Base-by-base conservation (phyloP, 345 rosid genomes). In the Eucalyptus albens region DNA sequence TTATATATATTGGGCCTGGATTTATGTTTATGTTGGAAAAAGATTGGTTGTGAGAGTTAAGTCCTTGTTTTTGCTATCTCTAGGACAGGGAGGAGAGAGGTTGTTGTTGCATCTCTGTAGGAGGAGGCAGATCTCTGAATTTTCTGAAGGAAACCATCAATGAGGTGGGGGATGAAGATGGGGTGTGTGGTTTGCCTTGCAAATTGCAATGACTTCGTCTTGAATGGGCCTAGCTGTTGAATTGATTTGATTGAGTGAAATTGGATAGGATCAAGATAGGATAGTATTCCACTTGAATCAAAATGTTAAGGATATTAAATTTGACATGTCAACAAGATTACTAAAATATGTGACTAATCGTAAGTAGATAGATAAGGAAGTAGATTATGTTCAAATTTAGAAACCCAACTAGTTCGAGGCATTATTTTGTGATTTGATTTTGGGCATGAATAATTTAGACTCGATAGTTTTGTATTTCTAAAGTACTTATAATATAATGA, bases 361-460 rank as follows among this genome's bases (percentile, higher is more conserved):
- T 7, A 44, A 44, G 45, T 2, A 44, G 45, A 44, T 44, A 8
- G 9, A 44, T 44, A 44, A 44, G 45, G 45, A 7, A 44, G 45
- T 44, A 2, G 2, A 44, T 44, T 2, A 44, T 29, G 72, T 29
- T 29, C 72, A 29, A 7, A 14, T 65, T n/a, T 65, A 65, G 16
- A 62, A 29, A 62, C 2, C 10, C 37, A 29, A 14, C 72, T n/a
- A n/a, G 37, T n/a, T 7, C 4, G 10, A n/a, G 19, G 10, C 4
- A n/a, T n/a, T 4, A 65, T 65, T 22, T n/a, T 6, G 53, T 15
- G 37, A 65, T 0, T 3, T 15, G 37, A n/a, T 15, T 6, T 14
- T 0, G 37, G n/a, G 72, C 17, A 14, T 1, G 9, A 4, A n/a
- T n/a, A 6, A 65, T 0, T 29, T 65, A 65, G 37, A 65, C 1